Evolutionary conservation across 2,329 filamentous ascomycete species (phyloP).

Genomic region (Penicillium hesseltinei): DNA sequence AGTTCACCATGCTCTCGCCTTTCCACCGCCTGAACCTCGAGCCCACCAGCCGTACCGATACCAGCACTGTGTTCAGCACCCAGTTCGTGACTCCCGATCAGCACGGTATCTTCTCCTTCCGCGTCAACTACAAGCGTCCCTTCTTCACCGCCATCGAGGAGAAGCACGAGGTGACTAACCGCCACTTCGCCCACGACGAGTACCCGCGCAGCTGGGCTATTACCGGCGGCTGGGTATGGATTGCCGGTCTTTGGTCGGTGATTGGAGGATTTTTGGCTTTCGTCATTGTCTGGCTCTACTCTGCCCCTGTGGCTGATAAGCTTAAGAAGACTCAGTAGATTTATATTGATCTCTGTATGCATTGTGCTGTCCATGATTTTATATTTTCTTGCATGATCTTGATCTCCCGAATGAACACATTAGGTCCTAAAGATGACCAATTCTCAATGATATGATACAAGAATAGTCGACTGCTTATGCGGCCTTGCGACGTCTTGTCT

Average conservation of each 20-base stretch:
- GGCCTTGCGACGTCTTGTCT: not conserved
- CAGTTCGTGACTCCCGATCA: slow-evolving; percentile 88
- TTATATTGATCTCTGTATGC: slow-evolving; percentile 11
- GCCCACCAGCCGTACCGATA: slow-evolving; percentile 57
- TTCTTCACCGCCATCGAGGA: slow-evolving; percentile 88
- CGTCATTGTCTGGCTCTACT: slow-evolving; percentile 83
- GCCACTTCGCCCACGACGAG: slow-evolving; percentile 96
- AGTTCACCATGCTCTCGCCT: slow-evolving; percentile 97
- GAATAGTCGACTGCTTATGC: not conserved
- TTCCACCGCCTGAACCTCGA: slow-evolving; percentile 83
- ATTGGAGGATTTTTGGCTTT: slow-evolving; percentile 82
- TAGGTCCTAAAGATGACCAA: not conserved
- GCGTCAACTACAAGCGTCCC: slow-evolving; percentile 93
- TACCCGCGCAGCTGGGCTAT: slow-evolving; percentile 90
- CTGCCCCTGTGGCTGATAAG: slow-evolving; percentile 51
- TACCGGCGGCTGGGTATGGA: slow-evolving; percentile 90
- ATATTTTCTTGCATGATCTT: slow-evolving; percentile 22
- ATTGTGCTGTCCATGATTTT: slow-evolving; percentile 26
- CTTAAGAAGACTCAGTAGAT: slow-evolving; percentile 50
- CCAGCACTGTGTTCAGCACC: slow-evolving; percentile 70
- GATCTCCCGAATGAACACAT: slow-evolving; percentile 1
- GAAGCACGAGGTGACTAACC: slow-evolving; percentile 90
- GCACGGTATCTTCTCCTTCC: slow-evolving; percentile 99
- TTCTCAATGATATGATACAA: not conserved
- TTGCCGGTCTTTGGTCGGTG: slow-evolving; percentile 81